These are phyloP conservation scores for Geranium rotundifolium DNA, from an alignment of 345 rosid genomes.

Conservation along the genomic window DNA sequence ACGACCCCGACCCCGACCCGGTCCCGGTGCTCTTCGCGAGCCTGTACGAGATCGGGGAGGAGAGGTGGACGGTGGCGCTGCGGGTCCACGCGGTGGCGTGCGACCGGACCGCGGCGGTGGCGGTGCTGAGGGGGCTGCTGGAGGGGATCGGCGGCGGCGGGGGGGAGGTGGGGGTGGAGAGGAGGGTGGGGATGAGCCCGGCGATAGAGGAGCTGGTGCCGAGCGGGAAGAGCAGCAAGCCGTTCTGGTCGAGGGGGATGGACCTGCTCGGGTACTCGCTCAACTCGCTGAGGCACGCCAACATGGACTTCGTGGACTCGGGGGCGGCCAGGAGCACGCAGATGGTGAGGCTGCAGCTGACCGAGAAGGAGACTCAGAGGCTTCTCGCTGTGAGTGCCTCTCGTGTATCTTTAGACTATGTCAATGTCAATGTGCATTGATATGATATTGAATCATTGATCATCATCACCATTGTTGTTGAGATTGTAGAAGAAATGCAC, in stretches of 20 bases:
- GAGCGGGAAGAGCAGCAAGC: conserved; percentile 52
- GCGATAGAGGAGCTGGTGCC: conserved; percentile 69
- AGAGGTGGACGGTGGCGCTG: conserved; percentile 34
- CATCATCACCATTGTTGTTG: no score
- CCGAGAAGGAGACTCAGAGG: conserved; percentile 17
- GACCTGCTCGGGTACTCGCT: conserved; percentile 87
- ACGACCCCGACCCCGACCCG: conserved; percentile 12
- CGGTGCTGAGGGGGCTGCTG: conserved; percentile 33
- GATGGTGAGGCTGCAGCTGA: conserved; percentile 28
- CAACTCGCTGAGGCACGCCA: conserved; percentile 55
- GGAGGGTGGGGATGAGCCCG: conserved; percentile 22
- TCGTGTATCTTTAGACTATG: no score
- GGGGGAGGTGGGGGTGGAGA: conserved; percentile 6
- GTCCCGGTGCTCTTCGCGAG: conserved; percentile 45
- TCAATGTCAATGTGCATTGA: no score
- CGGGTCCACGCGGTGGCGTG: conserved; percentile 60
- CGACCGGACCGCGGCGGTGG: conserved; percentile 65
- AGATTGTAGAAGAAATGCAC: no score
- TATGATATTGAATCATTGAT: no score
- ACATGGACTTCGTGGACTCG: conserved; percentile 31
- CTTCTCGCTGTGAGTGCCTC: conserved; percentile 19
- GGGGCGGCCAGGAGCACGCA: conserved; percentile 25
- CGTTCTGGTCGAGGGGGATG: conserved; percentile 75
- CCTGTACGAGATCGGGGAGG: conserved; percentile 35
- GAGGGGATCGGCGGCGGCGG: conserved; percentile 1